Evolutionary conservation across 1,284 basidiomycete species (phyloP).

Genomic region (Ustilago tritici): DNA sequence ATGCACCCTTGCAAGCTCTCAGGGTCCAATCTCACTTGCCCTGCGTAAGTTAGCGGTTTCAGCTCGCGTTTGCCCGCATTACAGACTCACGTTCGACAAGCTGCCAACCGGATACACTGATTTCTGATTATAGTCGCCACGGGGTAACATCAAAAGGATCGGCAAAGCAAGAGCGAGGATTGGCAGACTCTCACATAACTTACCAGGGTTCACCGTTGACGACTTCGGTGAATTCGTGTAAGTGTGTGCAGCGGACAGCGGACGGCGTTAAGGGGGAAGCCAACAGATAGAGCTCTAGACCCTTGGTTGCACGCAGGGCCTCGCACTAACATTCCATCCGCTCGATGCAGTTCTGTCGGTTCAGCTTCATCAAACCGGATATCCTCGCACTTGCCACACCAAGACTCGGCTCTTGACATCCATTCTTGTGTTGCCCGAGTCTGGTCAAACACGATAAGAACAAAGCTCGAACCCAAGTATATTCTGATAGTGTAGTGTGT

Average conservation of each 20-base stretch:
- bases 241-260: constrained; percentile 6
- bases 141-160: constrained; percentile 1
- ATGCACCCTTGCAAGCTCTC: background rate
- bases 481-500: background rate
- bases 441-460: background rate
- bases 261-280: constrained; percentile 5
- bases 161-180: background rate
- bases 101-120: background rate
- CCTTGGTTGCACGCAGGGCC: constrained; percentile 9
- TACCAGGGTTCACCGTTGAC: background rate
- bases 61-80: background rate
- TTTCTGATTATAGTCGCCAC: background rate
- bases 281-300: background rate
- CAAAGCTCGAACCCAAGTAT: background rate
- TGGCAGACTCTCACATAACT: background rate
- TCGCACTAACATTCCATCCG: background rate
- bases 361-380: background rate
- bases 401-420: background rate
- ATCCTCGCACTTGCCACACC: background rate
- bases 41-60: background rate
- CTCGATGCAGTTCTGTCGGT: background rate
- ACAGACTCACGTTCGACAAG: constrained; percentile 1
- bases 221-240: background rate
- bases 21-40: background rate
- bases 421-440: background rate